Base-by-base conservation (phyloP, 1,284 basidiomycete genomes). In the Malassezia sympodialis region DNA sequence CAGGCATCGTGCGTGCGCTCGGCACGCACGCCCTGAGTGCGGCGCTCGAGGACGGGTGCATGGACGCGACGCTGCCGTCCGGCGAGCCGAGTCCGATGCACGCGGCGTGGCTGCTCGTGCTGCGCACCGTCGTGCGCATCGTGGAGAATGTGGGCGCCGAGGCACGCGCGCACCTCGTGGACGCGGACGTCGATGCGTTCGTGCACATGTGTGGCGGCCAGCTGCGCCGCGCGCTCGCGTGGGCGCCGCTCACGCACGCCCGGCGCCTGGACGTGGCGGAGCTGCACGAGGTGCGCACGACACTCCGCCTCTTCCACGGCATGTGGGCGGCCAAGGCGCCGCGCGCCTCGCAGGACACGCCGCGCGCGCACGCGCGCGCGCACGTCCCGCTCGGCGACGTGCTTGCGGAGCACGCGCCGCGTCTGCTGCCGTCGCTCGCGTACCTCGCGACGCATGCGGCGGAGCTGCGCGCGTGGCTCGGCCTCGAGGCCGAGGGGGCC, bases 391-490 rank as follows among this genome's bases (percentile, higher is more conserved):
- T 53, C n/a, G 44, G 45, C 35, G 48, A 32, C n/a, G 43, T 81
- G 12, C 88, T 88, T 71, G 81, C 82, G 2, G 77, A 78, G 2
- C 82, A 81, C 53, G 83, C 83, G 0, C 77, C 90, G 17, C 76
- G 81, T 32, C 80, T 91, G n/a, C 78, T 96, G 0, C 87, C 89
- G 69, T 86, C 90, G 58, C 76, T 93, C 53, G 89, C 89, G 69
- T 90, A 90, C 65, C 86, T 88, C 0, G 79, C 93, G 49, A 85
- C 87, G 1, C 90, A 94, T 76, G 90, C 91, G 7, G 86, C 89
- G 65, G 85, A 88, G 63, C 80, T 94, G 19, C 82, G 84, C 0
- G 84, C 83, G 54, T 78, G 89, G 35, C 79, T 93, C 58, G 87
- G 90, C 58, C 17, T 49, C 24, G 37, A 39, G 11, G 78, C 86